Base-by-base conservation (phyloP, 106 monocot species). In the Dendrobium huoshanense region DNA sequence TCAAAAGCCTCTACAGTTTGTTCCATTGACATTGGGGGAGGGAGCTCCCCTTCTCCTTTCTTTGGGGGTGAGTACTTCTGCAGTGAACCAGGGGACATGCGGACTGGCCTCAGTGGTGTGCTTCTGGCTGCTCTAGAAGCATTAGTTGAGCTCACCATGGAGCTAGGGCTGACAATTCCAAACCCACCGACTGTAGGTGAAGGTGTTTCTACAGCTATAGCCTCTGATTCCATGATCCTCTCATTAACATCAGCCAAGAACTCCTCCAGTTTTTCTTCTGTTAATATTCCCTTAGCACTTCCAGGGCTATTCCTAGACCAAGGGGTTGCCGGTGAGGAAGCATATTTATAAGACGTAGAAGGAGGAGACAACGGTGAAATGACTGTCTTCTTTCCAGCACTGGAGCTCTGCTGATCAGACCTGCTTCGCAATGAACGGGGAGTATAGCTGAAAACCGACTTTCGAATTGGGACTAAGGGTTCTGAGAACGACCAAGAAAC, bases 11-110 rank as follows among this genome's bases (percentile, higher is more conserved):
- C 92, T 9, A 89, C 77, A 18, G 81, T 80, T 42, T 91, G 85
- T 84, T 98, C 98, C 83, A 98, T 82, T 15, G 95, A 84, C 92
- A 98, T 89, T 17, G 98, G 95, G 33, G 87, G 70, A 75, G 94
- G 91, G 67, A 91, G 76, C 59, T 98, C 98, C 56, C 91, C 89
- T 70, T 98, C 95, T 58, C 95, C 98, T 81, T 98, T 98, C 85
- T 92, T 97, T 13, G 94, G 90, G 7, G 97, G 88, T 8, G 93
- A 90, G 80, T 90, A 95, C 79, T 91, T 92, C 85, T 92, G 81
- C 82, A 89, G 89, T 7, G 96, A 94, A 55, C 92, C 86, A 70
- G 94, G 96, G 67, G 98, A 98, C 91, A 98, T 92, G 48, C 92
- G 88, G 31, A 92, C 95, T 64, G 92, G 84, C 81, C 98, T 91